These are phyloP conservation scores for Russula earlei DNA, from an alignment of 768 basidiomycete genomes.

Conservation along the genomic window DNA sequence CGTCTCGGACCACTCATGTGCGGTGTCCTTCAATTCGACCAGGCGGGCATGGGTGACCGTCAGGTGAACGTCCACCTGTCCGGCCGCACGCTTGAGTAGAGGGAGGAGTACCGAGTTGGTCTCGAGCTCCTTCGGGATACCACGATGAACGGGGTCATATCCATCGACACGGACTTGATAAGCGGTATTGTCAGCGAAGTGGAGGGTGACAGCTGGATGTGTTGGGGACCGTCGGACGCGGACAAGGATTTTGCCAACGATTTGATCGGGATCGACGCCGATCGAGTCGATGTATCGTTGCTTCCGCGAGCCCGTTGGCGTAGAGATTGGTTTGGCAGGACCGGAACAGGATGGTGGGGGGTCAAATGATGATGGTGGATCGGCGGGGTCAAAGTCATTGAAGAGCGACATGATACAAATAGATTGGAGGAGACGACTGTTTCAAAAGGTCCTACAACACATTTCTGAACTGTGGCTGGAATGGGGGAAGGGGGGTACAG, in stretches of 20 bases:
- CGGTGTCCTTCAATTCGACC: constrained; percentile 49
- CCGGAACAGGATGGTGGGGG: not conserved
- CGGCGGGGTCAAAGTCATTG: not conserved
- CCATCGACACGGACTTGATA: constrained; percentile 49
- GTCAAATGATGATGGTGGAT: not conserved
- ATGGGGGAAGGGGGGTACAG: not conserved
- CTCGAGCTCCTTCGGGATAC: constrained; percentile 52
- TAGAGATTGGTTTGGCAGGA: too few relatives aligned
- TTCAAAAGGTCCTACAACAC: constrained; percentile 1
- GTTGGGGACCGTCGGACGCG: constrained; percentile 26
- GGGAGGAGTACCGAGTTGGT: constrained; percentile 36
- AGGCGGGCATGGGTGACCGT: constrained; percentile 45
- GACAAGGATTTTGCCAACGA: constrained; percentile 28
- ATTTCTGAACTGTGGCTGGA: constrained; percentile 6
- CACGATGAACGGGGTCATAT: constrained; percentile 46
- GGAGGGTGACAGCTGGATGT: constrained; percentile 30
- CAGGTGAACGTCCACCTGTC: constrained; percentile 28
- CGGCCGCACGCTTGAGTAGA: constrained; percentile 29
- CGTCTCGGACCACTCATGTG: constrained; percentile 35
- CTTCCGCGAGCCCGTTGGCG: constrained; percentile 6
- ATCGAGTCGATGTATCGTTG: constrained; percentile 19
- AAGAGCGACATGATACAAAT: not conserved
- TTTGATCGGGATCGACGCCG: constrained; percentile 25
- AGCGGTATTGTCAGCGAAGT: constrained; percentile 29
- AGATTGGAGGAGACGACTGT: not conserved